phyloP scores from a whole-genome alignment of 345 rosid genomes.

The Eucalyptus dawsonii region DNA sequence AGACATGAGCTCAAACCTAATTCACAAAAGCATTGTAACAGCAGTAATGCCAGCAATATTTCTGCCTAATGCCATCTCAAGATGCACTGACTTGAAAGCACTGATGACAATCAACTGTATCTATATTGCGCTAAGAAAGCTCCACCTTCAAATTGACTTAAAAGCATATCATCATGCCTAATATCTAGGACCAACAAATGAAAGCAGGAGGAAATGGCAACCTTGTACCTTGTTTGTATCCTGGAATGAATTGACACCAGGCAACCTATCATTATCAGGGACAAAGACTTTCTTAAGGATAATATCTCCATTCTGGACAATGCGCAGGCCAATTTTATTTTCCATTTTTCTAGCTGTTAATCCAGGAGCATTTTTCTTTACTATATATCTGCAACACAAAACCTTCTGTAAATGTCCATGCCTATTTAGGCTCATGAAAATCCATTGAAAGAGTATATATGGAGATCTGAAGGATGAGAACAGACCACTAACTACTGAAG shows the following conservation, averaged over 20 bases:
- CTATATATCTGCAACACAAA: conserved; percentile 51
- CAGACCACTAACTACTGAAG: neutral
- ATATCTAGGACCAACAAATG: neutral
- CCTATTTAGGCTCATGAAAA: neutral
- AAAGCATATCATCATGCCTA: neutral
- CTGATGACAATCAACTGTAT: neutral
- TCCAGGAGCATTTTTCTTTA: conserved; percentile 92
- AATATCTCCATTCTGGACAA: conserved; percentile 97
- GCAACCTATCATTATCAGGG: conserved; percentile 77
- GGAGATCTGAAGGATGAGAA: neutral
- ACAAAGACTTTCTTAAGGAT: conserved; percentile 65
- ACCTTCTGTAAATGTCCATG: neutral
- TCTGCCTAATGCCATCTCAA: neutral
- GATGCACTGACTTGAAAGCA: neutral
- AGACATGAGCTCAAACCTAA: neutral
- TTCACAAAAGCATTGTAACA: neutral
- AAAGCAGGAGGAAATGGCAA: neutral
- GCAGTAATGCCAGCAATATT: neutral
- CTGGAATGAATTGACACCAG: conserved; percentile 84
- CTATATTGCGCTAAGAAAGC: neutral
- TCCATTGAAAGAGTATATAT: neutral
- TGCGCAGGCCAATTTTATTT: conserved; percentile 89
- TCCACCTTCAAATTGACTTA: neutral
- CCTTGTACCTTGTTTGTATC: conserved; percentile 74
- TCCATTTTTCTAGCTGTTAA: conserved; percentile 70